Base-by-base conservation (phyloP, 2,329 filamentous ascomycete species). In the Pseudocercospora macadamiae region DNA sequence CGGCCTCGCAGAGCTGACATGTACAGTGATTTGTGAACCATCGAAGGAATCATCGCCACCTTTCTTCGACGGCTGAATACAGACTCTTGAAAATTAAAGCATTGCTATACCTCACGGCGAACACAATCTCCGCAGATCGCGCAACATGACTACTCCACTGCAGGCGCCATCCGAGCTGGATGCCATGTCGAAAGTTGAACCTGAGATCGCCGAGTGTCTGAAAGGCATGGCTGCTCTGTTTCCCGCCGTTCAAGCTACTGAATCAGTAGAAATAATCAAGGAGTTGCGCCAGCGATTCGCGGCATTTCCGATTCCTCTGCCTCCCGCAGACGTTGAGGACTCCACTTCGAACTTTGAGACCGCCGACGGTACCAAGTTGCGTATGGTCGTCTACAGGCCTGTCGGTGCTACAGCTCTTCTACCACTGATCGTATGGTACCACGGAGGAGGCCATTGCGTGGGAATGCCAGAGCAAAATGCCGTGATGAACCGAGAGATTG, bases 401-500 rank as follows among this genome's bases (percentile, higher is more conserved):
- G 54, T 53, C 6, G 7, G 21, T 10, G 39, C 49, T 14, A 26
- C 16, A 4, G n/a, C 9, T 14, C 19, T 51, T n/a, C 32, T 61
- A 6, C 61, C 61, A 6, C 16, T 63, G 8, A n/a, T 65, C 6
- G 49, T 65, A 2, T 65, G 55, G 49, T 65, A 63, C 28, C 61
- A 63, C 32, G 61, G 63, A 4, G 61, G 63, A 5, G 62, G 62
- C 3, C 37, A 45, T 16, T 62, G 59, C 21, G 32, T 64, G n/a
- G 61, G 61, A 1, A 59, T 32, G 10, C 61, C 61, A 6, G 61
- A 64, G 21, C 53, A 51, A 39, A 59, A 57, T 19, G 39, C 45
- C 2, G 26, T 18, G n/a, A 44, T 62, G 44, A 60, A 51, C 23
- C 60, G 52, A 14, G 36, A 55, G 18, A 54, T 60, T 4, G 60